Conservation (phyloP, 306 rosid species). For the Canavalia gladiata region DNA sequence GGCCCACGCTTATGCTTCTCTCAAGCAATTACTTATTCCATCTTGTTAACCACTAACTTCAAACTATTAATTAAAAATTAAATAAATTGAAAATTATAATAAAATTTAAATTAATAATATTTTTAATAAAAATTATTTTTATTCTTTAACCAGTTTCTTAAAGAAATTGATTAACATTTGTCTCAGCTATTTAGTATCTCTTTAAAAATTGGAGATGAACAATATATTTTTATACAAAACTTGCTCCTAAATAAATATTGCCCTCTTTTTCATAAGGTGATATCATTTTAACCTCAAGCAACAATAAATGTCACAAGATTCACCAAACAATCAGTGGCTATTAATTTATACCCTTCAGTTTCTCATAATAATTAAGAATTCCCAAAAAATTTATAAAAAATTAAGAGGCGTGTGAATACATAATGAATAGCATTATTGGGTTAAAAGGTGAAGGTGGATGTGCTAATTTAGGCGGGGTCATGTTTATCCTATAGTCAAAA, state of each 20-base stretch:
- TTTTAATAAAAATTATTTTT: too few relatives aligned
- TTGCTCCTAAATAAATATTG: background rate
- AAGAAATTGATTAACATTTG: background rate
- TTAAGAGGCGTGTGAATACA: too few relatives aligned
- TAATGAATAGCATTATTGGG: background rate
- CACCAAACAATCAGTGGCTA: background rate
- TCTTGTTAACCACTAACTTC: too few relatives aligned
- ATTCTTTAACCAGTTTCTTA: background rate
- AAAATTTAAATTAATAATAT: too few relatives aligned
- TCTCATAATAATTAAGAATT: background rate
- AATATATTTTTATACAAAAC: background rate
- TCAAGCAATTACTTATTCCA: background rate
- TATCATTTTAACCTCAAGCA: background rate
- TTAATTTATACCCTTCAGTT: conserved; percentile 10
- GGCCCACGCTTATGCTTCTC: conserved; percentile 10
- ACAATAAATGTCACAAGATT: background rate
- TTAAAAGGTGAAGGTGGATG: conserved; percentile 1
- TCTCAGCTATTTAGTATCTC: background rate
- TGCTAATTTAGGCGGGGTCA: background rate
- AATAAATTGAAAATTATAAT: too few relatives aligned
- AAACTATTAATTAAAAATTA: too few relatives aligned
- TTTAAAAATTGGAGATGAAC: background rate
- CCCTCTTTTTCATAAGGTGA: conserved; percentile 10
- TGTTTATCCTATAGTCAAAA: conserved; percentile 3
- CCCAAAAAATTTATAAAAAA: too few relatives aligned